These are phyloP conservation scores for Herpetomonas samuelpessoai DNA, from an alignment of 208 protist species.

Conservation along the genomic window DNA sequence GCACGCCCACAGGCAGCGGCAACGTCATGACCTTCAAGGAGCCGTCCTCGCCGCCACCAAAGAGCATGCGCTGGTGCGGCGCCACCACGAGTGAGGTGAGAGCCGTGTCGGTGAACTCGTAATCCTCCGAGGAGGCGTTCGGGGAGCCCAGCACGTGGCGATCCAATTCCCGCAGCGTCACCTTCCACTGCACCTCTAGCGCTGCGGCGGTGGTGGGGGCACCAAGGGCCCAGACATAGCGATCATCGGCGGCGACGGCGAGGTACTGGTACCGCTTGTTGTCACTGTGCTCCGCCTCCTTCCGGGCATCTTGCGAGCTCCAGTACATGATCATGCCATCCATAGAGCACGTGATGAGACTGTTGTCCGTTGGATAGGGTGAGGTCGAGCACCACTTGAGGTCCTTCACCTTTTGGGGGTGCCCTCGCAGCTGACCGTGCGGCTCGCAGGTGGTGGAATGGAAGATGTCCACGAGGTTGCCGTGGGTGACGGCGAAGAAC, in stretches of 20 bases:
- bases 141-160: slow-evolving; percentile 45
- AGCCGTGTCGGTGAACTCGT: slow-evolving; percentile 68
- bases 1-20: slow-evolving; percentile 71
- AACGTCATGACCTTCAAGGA: slow-evolving; percentile 90
- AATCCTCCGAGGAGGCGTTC: slow-evolving; percentile 48
- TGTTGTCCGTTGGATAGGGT: slow-evolving; percentile 90
- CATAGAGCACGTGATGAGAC: slow-evolving; percentile 85
- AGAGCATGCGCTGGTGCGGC: slow-evolving; percentile 87
- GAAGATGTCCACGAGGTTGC: slow-evolving; percentile 93
- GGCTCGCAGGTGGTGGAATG: slow-evolving; percentile 92
- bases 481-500: slow-evolving; percentile 92
- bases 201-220: slow-evolving; percentile 63
- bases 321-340: slow-evolving; percentile 96
- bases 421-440: slow-evolving; percentile 90
- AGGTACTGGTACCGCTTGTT: slow-evolving; percentile 90
- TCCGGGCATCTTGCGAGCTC: slow-evolving; percentile 81
- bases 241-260: slow-evolving; percentile 77
- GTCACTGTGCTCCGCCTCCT: slow-evolving; percentile 86
- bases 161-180: slow-evolving; percentile 89
- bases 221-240: slow-evolving; percentile 89
- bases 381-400: slow-evolving; percentile 84
- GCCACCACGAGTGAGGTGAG: slow-evolving; percentile 75
- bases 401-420: slow-evolving; percentile 88
- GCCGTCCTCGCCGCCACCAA: slow-evolving; percentile 90
- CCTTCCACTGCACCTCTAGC: slow-evolving; percentile 74